phyloP scores from a whole-genome alignment of 495 filamentous ascomycete species.

The Penicillium cosmopolitanum region DNA sequence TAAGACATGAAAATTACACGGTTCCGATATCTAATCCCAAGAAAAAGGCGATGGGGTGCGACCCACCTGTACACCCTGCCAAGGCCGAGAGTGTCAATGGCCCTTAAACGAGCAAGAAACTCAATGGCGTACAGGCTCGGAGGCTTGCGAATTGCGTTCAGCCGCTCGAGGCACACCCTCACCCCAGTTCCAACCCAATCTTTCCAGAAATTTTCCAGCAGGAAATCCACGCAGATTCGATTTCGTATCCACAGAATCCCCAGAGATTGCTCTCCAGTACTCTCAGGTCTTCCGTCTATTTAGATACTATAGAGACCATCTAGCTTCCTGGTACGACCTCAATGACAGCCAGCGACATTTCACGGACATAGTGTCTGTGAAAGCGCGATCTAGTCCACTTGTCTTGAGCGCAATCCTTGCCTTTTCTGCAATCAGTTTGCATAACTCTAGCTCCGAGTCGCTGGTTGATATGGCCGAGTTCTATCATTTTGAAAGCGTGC shows the following conservation, averaged over 20 bases:
- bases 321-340: constrained; percentile 45
- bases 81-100: constrained; percentile 28
- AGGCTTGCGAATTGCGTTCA: neutral
- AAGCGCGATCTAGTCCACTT: constrained; percentile 31
- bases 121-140: too few relatives aligned
- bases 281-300: constrained; percentile 28
- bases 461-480: constrained; percentile 20
- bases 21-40: neutral
- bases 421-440: constrained; percentile 32
- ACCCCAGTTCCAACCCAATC: neutral
- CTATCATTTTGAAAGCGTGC: constrained; percentile 31
- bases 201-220: neutral
- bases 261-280: constrained; percentile 25
- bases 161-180: neutral
- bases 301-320: constrained; percentile 32
- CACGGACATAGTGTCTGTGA: constrained; percentile 29
- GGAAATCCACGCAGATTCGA: neutral
- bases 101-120: neutral
- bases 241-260: constrained; percentile 22
- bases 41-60: constrained; percentile 30
- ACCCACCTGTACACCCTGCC: constrained; percentile 32
- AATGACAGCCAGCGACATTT: constrained; percentile 35
- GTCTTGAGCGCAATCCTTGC: constrained; percentile 42
- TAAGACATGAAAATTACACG: neutral
- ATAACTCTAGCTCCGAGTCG: constrained; percentile 10